phyloP scores from a whole-genome alignment of 2,329 filamentous ascomycete species.

The Alternaria sp. region DNA sequence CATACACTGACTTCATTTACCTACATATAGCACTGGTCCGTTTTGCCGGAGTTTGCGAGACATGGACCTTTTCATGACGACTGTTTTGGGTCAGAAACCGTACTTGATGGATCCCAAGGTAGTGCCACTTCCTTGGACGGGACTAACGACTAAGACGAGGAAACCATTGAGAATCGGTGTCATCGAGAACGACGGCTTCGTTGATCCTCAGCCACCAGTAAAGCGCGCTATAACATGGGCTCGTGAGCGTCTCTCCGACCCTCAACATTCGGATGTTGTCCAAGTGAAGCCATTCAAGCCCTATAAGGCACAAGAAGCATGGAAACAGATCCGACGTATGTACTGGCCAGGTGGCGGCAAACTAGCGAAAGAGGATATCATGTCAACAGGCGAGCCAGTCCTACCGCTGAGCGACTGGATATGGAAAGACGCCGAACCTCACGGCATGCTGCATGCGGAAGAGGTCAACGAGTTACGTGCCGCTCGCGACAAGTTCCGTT shows the following conservation, averaged over 20 bases:
- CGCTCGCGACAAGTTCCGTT: constrained; percentile 25
- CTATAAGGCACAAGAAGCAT: constrained; percentile 41
- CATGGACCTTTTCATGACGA: constrained; percentile 27
- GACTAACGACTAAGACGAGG: constrained; percentile 21
- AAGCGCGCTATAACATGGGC: constrained; percentile 51
- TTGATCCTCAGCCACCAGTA: constrained; percentile 53
- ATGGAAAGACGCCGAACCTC: constrained; percentile 12
- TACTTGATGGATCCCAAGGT: constrained; percentile 27
- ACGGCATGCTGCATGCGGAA: constrained; percentile 21
- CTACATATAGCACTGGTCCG: constrained; percentile 19
- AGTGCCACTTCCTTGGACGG: constrained; percentile 32
- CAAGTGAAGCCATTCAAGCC: constrained; percentile 51
- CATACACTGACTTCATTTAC: not conserved
- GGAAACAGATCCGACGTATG: constrained; percentile 47
- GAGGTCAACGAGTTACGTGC: constrained; percentile 21
- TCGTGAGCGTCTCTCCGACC: constrained; percentile 18
- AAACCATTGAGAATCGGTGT: constrained; percentile 55
- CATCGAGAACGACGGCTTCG: constrained; percentile 51
- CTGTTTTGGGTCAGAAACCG: constrained; percentile 21
- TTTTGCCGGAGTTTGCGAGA: constrained; percentile 29
- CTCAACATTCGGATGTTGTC: constrained; percentile 20
- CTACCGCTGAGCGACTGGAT: constrained; percentile 53
- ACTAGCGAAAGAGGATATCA: constrained; percentile 45
- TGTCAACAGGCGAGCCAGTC: constrained; percentile 55
- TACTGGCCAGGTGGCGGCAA: constrained; percentile 60